These are phyloP conservation scores for Lactarius deliciosus DNA, from an alignment of 768 basidiomycete species.

Conservation along the genomic window DNA sequence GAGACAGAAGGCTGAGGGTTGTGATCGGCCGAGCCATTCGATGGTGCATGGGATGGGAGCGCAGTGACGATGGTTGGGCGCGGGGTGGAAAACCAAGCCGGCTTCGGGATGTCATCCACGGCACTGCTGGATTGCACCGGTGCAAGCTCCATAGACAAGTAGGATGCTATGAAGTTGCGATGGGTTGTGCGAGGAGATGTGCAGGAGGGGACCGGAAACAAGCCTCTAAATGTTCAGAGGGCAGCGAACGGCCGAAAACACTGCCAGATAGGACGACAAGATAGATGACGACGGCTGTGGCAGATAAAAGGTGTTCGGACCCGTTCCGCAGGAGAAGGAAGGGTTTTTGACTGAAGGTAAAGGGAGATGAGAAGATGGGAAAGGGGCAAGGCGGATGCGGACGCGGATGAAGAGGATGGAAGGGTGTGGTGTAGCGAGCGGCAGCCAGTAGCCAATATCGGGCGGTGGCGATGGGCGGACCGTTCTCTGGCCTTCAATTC, in stretches of 20 bases:
- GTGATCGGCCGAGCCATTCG: conserved; percentile 19
- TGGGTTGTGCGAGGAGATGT: background rate
- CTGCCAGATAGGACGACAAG: conserved; percentile 5
- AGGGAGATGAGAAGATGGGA: conserved; percentile 14
- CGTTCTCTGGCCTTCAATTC: background rate
- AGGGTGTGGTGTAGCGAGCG: conserved; percentile 35
- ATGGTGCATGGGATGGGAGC: conserved; percentile 11
- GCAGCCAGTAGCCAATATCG: conserved; percentile 34
- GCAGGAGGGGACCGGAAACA: background rate
- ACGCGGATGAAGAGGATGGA: conserved; percentile 38
- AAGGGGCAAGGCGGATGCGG: conserved; percentile 22
- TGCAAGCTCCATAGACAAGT: conserved; percentile 27
- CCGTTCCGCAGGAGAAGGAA: background rate
- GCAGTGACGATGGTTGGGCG: conserved; percentile 29
- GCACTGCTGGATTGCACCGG: conserved; percentile 10
- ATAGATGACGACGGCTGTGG: background rate
- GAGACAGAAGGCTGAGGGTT: conserved; percentile 20
- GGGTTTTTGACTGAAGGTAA: background rate
- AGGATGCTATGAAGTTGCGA: background rate
- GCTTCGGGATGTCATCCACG: conserved; percentile 22
- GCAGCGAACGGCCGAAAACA: background rate
- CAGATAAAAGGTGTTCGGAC: background rate
- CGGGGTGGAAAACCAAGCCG: conserved; percentile 39
- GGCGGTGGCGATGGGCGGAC: conserved; percentile 31
- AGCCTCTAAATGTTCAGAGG: background rate